Percentiles rank a stretch among this genome's conserved stretches.
Evolutionary conservation across 2,329 filamentous ascomycete species (phyloP).

Genomic region (Fusarium caatingaense): DNA sequence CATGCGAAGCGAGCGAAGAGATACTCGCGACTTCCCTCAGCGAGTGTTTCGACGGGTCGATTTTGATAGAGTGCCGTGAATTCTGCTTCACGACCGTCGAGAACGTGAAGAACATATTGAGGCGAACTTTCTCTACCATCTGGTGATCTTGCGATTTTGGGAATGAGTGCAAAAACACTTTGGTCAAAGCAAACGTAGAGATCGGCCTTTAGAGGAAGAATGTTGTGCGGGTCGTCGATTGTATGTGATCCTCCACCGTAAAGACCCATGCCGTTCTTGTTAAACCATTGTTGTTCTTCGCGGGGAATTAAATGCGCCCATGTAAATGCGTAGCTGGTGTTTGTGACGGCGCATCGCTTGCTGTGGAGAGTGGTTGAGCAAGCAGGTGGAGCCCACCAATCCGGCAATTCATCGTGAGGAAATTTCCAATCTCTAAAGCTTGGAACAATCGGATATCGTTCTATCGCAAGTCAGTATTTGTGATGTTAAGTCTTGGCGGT

Average conservation of each 20-base stretch:
- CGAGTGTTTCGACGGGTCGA: slow-evolving; percentile 8
- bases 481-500: not conserved
- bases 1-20: slow-evolving; percentile 31
- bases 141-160: not conserved
- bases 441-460: slow-evolving; percentile 33
- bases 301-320: slow-evolving; percentile 32
- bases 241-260: slow-evolving; percentile 35
- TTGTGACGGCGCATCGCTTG: slow-evolving; percentile 34
- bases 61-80: slow-evolving; percentile 35
- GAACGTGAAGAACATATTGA: slow-evolving; percentile 27
- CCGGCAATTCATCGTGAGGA: slow-evolving; percentile 29
- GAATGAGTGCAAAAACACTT: slow-evolving; percentile 29
- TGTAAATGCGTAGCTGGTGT: slow-evolving; percentile 37
- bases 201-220: slow-evolving; percentile 32
- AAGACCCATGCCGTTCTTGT: slow-evolving; percentile 35
- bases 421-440: slow-evolving; percentile 39
- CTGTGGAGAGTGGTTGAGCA: not conserved
- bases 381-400: slow-evolving; percentile 25
- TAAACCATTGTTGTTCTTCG: slow-evolving; percentile 37
- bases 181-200: slow-evolving; percentile 39
- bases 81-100: slow-evolving; percentile 27
- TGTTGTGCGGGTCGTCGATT: slow-evolving; percentile 32
- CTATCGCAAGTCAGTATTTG: not conserved
- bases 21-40: slow-evolving; percentile 25
- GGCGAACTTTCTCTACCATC: not conserved